Conservation (phyloP, 23 red algal species). For the Chondrus crispus region DNA sequence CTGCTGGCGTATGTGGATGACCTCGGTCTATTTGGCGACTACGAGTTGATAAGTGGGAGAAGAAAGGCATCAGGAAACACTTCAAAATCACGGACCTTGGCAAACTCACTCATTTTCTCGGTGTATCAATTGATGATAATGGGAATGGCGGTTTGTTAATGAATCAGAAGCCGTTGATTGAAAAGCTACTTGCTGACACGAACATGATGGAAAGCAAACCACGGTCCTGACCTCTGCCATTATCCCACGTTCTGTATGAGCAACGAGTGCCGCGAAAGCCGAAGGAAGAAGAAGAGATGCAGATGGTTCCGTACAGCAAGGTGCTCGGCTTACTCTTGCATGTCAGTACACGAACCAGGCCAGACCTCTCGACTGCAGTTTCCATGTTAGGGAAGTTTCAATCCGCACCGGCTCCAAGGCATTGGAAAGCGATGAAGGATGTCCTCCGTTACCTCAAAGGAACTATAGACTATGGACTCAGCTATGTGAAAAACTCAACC, state of each 20-base stretch:
- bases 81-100: background rate
- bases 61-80: background rate
- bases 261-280: background rate
- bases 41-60: background rate
- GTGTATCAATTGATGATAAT: background rate
- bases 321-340: background rate
- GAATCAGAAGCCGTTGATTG: background rate
- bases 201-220: background rate
- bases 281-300: background rate
- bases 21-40: background rate
- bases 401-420: background rate
- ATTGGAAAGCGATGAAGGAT: background rate
- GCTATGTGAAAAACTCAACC: background rate
- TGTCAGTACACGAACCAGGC: background rate
- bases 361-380: background rate
- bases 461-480: background rate
- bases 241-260: background rate
- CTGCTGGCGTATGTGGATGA: slow-evolving; percentile 17
- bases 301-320: background rate
- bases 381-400: background rate
- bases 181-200: background rate
- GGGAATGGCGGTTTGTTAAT: background rate
- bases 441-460: slow-evolving; percentile 33
- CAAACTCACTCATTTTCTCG: background rate
- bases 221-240: background rate